Evolutionary conservation across 2,329 filamentous ascomycete genomes (phyloP).

Genomic region (Neofusicoccum umdonicola): DNA sequence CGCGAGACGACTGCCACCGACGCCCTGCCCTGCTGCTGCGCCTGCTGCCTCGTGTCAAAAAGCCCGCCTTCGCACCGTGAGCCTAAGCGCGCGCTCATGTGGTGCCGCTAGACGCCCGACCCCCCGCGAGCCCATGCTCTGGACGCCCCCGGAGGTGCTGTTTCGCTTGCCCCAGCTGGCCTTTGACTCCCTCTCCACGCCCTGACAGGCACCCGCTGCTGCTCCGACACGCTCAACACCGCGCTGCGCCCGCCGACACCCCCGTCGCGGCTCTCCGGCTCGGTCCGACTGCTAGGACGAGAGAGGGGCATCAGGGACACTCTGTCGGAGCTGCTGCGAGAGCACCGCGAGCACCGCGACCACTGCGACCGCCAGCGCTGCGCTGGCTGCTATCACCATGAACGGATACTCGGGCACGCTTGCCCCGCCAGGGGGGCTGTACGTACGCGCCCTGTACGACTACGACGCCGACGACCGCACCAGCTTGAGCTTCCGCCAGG

Average conservation of each 20-base stretch:
- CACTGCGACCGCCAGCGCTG: slow-evolving; percentile 20
- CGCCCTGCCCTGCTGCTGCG: slow-evolving; percentile 11
- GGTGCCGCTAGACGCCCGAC: slow-evolving; percentile 14
- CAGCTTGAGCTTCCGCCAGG: slow-evolving; percentile 92
- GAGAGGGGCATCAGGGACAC: slow-evolving; percentile 14
- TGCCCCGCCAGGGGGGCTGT: slow-evolving; percentile 62
- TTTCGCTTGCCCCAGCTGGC: slow-evolving; percentile 18
- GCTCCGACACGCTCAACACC: slow-evolving; percentile 5
- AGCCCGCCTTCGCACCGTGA: slow-evolving; percentile 4
- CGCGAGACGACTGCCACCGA: slow-evolving; percentile 7
- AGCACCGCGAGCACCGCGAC: slow-evolving; percentile 11
- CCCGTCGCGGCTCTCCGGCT: slow-evolving; percentile 14
- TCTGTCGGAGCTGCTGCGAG: slow-evolving; percentile 1
- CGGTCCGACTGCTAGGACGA: slow-evolving; percentile 17
- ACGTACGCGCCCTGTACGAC: slow-evolving; percentile 93
- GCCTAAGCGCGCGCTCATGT: slow-evolving; percentile 14
- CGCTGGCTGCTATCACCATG: slow-evolving; percentile 36
- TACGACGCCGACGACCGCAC: slow-evolving; percentile 97
- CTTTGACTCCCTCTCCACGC: slow-evolving; percentile 13
- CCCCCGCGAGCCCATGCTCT: slow-evolving; percentile 19
- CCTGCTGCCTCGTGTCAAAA: not conserved
- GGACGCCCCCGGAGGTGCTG: slow-evolving; percentile 18
- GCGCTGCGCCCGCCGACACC: slow-evolving; percentile 1
- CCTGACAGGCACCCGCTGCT: not conserved
- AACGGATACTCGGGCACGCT: slow-evolving; percentile 50